Evolutionary conservation across 2,329 filamentous ascomycete species (phyloP).

Genomic region (Cladosporium austrohemisphaericum): DNA sequence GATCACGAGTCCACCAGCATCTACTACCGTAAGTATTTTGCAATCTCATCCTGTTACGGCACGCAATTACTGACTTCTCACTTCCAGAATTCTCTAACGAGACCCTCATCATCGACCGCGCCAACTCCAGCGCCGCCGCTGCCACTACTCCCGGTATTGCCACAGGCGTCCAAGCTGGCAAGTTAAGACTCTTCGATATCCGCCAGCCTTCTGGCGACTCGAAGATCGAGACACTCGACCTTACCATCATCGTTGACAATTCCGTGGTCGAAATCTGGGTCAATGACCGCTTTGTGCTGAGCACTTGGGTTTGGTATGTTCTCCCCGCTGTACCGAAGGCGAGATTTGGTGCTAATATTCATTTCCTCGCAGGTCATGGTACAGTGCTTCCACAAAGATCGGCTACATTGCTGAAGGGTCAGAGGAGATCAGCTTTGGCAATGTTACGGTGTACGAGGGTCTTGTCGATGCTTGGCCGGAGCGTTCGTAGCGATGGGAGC

Average conservation of each 20-base stretch:
- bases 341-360: not conserved
- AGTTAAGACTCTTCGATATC: conserved; percentile 41
- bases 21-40: conserved; percentile 32
- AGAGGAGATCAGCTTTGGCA: conserved; percentile 31
- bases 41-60: not conserved
- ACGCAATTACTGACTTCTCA: too few relatives aligned
- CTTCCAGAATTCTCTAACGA: conserved; percentile 43
- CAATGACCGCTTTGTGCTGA: conserved; percentile 41
- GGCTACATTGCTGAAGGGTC: conserved; percentile 36
- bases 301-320: conserved; percentile 40
- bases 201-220: conserved; percentile 25
- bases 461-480: conserved; percentile 39
- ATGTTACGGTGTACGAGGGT: conserved; percentile 37
- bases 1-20: conserved; percentile 40
- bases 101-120: conserved; percentile 41
- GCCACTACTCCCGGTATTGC: conserved; percentile 39
- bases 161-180: conserved; percentile 37
- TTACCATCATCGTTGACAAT: conserved; percentile 42
- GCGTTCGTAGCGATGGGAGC: conserved; percentile 8
- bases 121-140: conserved; percentile 38
- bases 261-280: conserved; percentile 38
- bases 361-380: conserved; percentile 31
- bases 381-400: conserved; percentile 34
- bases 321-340: not conserved
- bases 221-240: conserved; percentile 36